Evolutionary conservation across 345 rosid genomes (phyloP), one percentile per base, ranked within the genome.

Genomic region (Turnera subulata): DNA sequence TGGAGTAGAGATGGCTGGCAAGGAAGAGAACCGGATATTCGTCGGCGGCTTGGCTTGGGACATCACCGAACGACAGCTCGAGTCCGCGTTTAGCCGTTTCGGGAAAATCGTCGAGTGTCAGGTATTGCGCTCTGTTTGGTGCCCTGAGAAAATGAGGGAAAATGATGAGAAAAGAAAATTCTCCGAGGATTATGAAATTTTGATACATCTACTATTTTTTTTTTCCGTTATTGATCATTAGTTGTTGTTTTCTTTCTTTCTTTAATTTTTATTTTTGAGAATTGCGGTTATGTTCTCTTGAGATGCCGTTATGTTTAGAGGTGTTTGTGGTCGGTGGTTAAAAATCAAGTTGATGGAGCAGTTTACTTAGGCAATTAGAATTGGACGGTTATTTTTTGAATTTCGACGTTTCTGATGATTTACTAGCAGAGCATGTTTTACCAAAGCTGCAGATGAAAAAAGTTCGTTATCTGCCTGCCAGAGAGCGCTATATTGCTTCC

Each of bases 1-100:
- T 50, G 64, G 48, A 25, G 15, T 2, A 52, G 59, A 64, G 52
- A 89, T 87, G 96, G 81, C 87, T 1, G 79, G 81, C 39, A 87
- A 84, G 76, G 95, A 93, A 53, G 97, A 87, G 17, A 66, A 85
- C 67, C 74, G 95, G 32, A 85, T 93, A 26, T 89, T 93, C 57
- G 96, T 93, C 0, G 99, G 97, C 43, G 99, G 99, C 2, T 77
- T 93, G 69, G 78, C 97, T 13, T 84, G 86, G 82, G 94, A 88
- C 63, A 75, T 84, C 59, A 73, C 82, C 19, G 96, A 87, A 62
- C 84, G 96, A 40, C 90, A 93, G 72, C 96, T 93, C 64, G 84
- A 93, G 76, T 71, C 73, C 47, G 80, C 85, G 46, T 93, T 93
- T 72, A 65, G 65, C 58, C 97, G 92, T 26, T 93, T 82, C 67